These are phyloP conservation scores for Tetrapisispora arboricola DNA, from an alignment of 805 yeast genomes.

Conservation along the genomic window DNA sequence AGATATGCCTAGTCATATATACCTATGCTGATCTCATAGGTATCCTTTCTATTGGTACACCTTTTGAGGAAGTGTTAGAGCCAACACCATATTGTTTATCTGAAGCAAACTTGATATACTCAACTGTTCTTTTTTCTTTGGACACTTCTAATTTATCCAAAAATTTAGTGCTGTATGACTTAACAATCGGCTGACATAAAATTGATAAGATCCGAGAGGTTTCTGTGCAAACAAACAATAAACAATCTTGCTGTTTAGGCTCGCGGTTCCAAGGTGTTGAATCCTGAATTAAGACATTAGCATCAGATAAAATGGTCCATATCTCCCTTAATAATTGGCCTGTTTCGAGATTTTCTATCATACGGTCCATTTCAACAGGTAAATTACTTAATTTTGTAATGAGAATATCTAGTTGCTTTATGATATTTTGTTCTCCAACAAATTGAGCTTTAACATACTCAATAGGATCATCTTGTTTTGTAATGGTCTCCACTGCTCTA, in stretches of 20 bases:
- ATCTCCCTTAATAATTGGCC: slow-evolving; percentile 46
- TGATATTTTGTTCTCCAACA: slow-evolving; percentile 3
- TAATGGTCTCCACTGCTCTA: slow-evolving; percentile 31
- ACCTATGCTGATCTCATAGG: neutral
- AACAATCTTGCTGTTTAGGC: slow-evolving; percentile 36
- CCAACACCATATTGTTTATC: slow-evolving; percentile 54
- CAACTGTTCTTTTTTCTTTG: slow-evolving; percentile 32
- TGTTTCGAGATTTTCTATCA: slow-evolving; percentile 40
- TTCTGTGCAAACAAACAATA: slow-evolving; percentile 61
- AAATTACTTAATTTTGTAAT: slow-evolving; percentile 29
- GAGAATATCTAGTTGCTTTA: slow-evolving; percentile 23
- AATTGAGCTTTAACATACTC: neutral
- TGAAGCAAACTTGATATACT: slow-evolving; percentile 41
- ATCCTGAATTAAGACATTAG: slow-evolving; percentile 58
- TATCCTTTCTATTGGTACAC: slow-evolving; percentile 31
- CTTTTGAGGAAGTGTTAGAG: slow-evolving; percentile 42
- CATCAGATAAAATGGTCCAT: slow-evolving; percentile 48
- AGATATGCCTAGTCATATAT: too few relatives aligned
- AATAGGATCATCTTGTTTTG: slow-evolving; percentile 5
- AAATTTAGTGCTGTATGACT: slow-evolving; percentile 45
- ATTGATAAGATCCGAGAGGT: slow-evolving; percentile 57
- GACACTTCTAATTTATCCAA: slow-evolving; percentile 55
- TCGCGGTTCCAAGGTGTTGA: slow-evolving; percentile 65
- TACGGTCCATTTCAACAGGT: slow-evolving; percentile 31
- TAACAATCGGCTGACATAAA: slow-evolving; percentile 62